phyloP scores from a whole-genome alignment of 495 filamentous ascomycete species.

The Monascus purpureus region DNA sequence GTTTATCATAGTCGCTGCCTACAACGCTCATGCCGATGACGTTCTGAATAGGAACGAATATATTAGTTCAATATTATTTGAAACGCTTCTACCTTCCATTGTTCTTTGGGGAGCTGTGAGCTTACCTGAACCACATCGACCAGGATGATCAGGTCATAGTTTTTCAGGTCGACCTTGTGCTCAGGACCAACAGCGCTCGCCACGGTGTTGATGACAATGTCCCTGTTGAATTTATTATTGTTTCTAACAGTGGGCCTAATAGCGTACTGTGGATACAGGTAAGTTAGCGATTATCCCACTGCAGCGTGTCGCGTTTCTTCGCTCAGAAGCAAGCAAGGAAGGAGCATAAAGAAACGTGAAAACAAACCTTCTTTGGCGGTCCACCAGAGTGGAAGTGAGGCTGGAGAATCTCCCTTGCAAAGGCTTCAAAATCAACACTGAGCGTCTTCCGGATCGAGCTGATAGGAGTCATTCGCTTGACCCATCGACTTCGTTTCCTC shows the following conservation, averaged over 20 bases:
- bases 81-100: not conserved
- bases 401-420: constrained; percentile 55
- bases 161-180: constrained; percentile 73
- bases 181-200: constrained; percentile 50
- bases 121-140: constrained; percentile 81
- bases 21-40: constrained; percentile 70
- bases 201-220: constrained; percentile 63
- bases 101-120: no score
- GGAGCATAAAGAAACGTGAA: not conserved
- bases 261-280: constrained; percentile 49
- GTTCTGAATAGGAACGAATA: constrained; percentile 40
- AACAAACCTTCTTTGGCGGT: constrained; percentile 33
- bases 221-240: constrained; percentile 59
- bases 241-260: constrained; percentile 77
- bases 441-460: constrained; percentile 63
- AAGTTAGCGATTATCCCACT: not conserved
- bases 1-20: constrained; percentile 48
- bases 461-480: constrained; percentile 78
- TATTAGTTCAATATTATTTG: not conserved
- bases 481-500: constrained; percentile 54
- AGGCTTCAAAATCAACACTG: constrained; percentile 55
- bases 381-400: constrained; percentile 54
- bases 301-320: no score
- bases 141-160: constrained; percentile 72
- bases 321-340: not conserved